These are phyloP conservation scores for Leucogyrophana mollusca DNA, from an alignment of 768 basidiomycete genomes.

Conservation along the genomic window DNA sequence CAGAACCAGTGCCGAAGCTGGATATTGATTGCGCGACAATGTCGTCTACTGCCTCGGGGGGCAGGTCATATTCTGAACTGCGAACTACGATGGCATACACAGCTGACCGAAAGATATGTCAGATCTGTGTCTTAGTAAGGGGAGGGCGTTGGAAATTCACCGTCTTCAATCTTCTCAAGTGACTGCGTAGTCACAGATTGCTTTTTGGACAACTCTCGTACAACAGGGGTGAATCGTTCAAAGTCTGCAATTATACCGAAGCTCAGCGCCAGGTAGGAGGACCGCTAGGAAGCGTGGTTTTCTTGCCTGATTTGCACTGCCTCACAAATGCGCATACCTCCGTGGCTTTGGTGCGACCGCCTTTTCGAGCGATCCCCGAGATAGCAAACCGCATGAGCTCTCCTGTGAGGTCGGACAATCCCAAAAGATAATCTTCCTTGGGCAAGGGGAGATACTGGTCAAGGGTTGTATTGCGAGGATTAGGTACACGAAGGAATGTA, in stretches of 20 bases:
- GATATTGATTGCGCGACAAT: conserved; percentile 55
- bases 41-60: conserved; percentile 67
- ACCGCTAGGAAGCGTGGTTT: neutral
- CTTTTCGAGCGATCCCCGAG: conserved; percentile 68
- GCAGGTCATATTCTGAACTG: conserved; percentile 70
- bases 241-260: conserved; percentile 53
- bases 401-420: conserved; percentile 91
- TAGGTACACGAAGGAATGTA: conserved; percentile 2
- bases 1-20: conserved; percentile 14
- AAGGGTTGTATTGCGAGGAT: conserved; percentile 1
- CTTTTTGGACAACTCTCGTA: conserved; percentile 81
- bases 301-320: conserved; percentile 66
- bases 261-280: neutral
- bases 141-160: conserved; percentile 40
- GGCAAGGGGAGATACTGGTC: conserved; percentile 74
- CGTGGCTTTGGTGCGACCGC: conserved; percentile 60
- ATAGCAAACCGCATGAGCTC: conserved; percentile 97
- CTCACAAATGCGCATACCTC: conserved; percentile 72
- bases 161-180: conserved; percentile 93
- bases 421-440: conserved; percentile 84
- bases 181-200: conserved; percentile 83
- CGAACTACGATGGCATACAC: conserved; percentile 73
- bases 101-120: conserved; percentile 37
- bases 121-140: conserved; percentile 4
- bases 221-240: conserved; percentile 68